Base-by-base conservation (phyloP, 805 yeast genomes). In the Cephaloascus albidus region DNA sequence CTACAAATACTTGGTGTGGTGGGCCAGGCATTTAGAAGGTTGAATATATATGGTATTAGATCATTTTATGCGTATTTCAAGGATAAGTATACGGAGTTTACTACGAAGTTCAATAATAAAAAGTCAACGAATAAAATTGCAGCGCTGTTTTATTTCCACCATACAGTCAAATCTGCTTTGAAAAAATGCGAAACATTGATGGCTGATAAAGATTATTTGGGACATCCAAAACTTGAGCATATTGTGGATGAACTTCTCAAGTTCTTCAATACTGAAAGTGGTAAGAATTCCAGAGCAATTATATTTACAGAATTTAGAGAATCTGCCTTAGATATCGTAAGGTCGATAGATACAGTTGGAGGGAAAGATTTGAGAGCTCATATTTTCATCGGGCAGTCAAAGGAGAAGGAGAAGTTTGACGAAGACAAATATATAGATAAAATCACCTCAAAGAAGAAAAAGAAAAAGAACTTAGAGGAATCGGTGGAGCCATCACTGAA, bases 351-450 rank as follows among this genome's bases (percentile, higher is more conserved):
- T 45, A 48, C 49, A 3, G 36, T 44, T 15, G 38, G 37, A 4
- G 42, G 40, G 4, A 36, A 33, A 6, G 32, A 40, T 17, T 59
- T 75, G 18, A 72, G 73, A 37, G 85, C 97, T 0, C 95, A 86
- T 54, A 76, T 90, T 18, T 93, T 93, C 54, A 86, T 93, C 45
- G 99, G 99, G 0, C 99, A 93, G 54, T 73, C 95, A 0, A 75
- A 73, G 44, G 89, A 79, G 40, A 79, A 77, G 50, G 86, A 79
- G 36, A 76, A 70, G 27, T 80, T 81, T 53, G 84, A 81, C 52
- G 80, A 80, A 43, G 73, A 59, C 3, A 64, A 63, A 4, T 77
- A 63, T 46, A 51, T 60, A 10, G 52, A 63, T 31, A 73, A 72
- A 43, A 57, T 66, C 35, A 60, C 61, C 30, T 67, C 68, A 14